A percentile compares a stretch with the other conserved stretches of the same genome.
phyloP scores from a whole-genome alignment of 78 protist species.

The Pigoraptor vietnamica region DNA sequence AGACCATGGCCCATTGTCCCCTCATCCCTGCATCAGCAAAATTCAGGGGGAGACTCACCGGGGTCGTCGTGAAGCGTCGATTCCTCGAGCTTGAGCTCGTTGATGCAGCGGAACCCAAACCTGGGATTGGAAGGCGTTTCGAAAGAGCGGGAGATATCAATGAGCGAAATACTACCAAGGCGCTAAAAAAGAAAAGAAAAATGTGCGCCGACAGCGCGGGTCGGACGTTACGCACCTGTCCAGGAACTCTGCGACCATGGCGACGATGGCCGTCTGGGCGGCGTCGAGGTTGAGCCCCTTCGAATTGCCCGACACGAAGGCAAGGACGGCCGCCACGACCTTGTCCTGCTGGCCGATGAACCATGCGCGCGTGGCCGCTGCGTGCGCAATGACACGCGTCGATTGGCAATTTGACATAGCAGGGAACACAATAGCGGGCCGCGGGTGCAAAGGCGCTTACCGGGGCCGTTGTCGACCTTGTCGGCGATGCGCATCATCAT shows the following conservation, averaged over 20 bases:
- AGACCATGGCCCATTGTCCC: too few relatives aligned
- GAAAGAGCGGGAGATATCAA: too few relatives aligned
- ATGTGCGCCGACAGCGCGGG: too few relatives aligned
- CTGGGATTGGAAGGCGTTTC: not conserved
- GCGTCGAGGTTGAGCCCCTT: not conserved
- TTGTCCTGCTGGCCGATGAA: not conserved
- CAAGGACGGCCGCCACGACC: not conserved
- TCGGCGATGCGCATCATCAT: not conserved
- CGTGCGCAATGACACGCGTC: too few relatives aligned
- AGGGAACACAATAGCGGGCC: too few relatives aligned
- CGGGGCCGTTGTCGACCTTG: not conserved
- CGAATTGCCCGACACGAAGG: not conserved
- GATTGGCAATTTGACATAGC: too few relatives aligned
- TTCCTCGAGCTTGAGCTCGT: conserved; percentile 5
- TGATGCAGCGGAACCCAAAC: conserved; percentile 1
- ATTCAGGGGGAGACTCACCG: not conserved
- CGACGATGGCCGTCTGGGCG: not conserved
- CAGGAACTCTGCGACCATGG: not conserved
- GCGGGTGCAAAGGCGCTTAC: too few relatives aligned
- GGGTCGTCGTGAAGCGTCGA: not conserved
- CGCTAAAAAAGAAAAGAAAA: not conserved
- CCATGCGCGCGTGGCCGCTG: not conserved
- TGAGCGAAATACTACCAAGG: too few relatives aligned
- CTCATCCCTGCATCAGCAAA: too few relatives aligned
- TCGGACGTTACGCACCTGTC: not conserved